These are phyloP conservation scores for Heritiera littoralis DNA, from an alignment of 345 rosid genomes.

Conservation along the genomic window DNA sequence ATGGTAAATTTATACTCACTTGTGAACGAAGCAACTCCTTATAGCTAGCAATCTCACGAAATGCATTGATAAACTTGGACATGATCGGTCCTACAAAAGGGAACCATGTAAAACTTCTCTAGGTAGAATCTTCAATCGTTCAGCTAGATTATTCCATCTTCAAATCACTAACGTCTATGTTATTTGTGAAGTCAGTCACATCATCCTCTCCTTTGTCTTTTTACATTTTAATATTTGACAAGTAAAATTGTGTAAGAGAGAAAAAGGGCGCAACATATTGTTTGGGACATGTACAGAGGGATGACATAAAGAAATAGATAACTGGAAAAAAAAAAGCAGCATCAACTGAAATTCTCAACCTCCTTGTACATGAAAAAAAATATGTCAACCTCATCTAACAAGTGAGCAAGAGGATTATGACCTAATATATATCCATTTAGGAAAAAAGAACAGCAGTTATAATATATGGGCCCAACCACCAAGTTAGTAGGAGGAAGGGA, in stretches of 20 bases:
- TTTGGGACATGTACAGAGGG: not conserved
- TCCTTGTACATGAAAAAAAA: not conserved
- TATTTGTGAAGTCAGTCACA: not conserved
- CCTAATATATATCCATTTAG: not conserved
- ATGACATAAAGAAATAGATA: not conserved
- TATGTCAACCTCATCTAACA: not conserved
- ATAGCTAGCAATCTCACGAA: slow-evolving; percentile 75
- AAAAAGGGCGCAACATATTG: not conserved
- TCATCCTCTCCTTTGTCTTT: not conserved
- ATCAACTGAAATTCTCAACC: not conserved
- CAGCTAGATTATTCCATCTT: not conserved
- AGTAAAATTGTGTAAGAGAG: not conserved
- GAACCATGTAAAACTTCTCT: slow-evolving; percentile 22
- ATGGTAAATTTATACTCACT: slow-evolving; percentile 45
- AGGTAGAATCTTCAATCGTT: slow-evolving; percentile 11
- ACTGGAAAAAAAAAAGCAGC: not conserved
- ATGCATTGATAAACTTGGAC: slow-evolving; percentile 64
- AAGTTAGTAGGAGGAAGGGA: not conserved
- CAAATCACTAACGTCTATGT: slow-evolving; percentile 1
- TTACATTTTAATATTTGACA: not conserved
- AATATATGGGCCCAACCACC: not conserved
- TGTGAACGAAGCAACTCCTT: slow-evolving; percentile 87
- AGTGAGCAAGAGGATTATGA: not conserved
- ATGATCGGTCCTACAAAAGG: slow-evolving; percentile 67
- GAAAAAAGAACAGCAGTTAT: not conserved